Conservation (phyloP, 2,329 filamentous ascomycete species). For the Penicillium glabrum region DNA sequence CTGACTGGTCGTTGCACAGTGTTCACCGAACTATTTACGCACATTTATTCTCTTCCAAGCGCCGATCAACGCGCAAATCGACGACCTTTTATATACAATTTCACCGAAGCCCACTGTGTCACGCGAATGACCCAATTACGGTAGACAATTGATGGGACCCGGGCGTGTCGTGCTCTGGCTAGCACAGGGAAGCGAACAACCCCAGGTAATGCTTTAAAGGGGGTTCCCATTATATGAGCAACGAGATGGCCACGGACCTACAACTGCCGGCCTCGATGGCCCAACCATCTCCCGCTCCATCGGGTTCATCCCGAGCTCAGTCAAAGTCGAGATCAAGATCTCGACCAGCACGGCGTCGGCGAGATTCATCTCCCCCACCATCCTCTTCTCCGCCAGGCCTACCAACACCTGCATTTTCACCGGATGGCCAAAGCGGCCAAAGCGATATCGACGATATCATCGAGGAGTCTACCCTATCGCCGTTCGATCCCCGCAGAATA, state of each 20-base stretch:
- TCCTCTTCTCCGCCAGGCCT: constrained; percentile 63
- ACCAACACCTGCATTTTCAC: constrained; percentile 44
- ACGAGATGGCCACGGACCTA: constrained; percentile 32
- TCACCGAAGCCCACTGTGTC: background rate
- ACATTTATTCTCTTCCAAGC: background rate
- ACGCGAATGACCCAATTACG: constrained; percentile 21
- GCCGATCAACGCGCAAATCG: background rate
- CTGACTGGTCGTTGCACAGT: constrained; percentile 22
- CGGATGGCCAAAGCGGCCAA: constrained; percentile 39
- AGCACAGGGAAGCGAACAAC: constrained; percentile 16
- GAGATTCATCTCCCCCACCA: constrained; percentile 65
- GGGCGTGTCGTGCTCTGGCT: constrained; percentile 23
- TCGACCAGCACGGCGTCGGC: constrained; percentile 63
- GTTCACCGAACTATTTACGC: constrained; percentile 5
- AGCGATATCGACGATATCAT: constrained; percentile 36
- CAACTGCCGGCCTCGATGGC: constrained; percentile 58
- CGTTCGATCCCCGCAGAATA: constrained; percentile 86
- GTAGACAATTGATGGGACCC: constrained; percentile 19
- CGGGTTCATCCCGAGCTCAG: constrained; percentile 24
- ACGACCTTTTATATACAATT: background rate
- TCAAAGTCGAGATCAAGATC: constrained; percentile 46
- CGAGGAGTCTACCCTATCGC: constrained; percentile 66
- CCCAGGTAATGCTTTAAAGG: constrained; percentile 17
- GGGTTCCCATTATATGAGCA: constrained; percentile 4
- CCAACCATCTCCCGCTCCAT: constrained; percentile 66